These are phyloP conservation scores for Colletotrichum lentis DNA, from an alignment of 2,329 filamentous ascomycete genomes.

Conservation along the genomic window DNA sequence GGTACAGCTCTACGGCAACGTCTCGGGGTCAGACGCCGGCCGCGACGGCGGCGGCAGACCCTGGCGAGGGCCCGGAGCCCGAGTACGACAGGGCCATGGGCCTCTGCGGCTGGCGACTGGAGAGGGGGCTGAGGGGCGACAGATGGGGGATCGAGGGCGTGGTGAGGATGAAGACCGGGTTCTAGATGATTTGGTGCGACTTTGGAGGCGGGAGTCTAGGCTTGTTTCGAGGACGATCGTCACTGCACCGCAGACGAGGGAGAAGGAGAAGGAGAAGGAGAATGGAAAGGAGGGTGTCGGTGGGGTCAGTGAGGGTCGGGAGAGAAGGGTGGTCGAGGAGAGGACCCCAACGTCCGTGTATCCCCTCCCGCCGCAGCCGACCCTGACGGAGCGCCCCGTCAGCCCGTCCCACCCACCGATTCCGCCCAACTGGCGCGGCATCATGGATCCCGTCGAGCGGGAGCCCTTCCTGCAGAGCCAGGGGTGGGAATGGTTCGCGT, in stretches of 20 bases:
- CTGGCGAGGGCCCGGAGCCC: constrained; percentile 50
- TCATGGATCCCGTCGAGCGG: constrained; percentile 35
- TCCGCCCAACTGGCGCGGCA: constrained; percentile 50
- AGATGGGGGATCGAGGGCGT: constrained; percentile 59
- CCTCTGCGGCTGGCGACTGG: constrained; percentile 56
- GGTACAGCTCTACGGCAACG: constrained; percentile 58
- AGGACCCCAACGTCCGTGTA: constrained; percentile 44
- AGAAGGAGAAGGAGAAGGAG: neutral
- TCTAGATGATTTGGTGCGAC: constrained; percentile 62
- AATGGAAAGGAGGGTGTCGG: neutral
- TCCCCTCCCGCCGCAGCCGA: constrained; percentile 49
- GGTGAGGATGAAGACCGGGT: constrained; percentile 61
- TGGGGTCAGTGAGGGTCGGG: constrained; percentile 23
- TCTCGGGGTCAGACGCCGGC: constrained; percentile 46
- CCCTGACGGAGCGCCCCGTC: constrained; percentile 47
- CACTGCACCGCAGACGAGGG: constrained; percentile 52
- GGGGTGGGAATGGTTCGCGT: constrained; percentile 56
- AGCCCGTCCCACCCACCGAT: constrained; percentile 47
- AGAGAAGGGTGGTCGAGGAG: constrained; percentile 18
- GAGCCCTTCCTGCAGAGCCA: constrained; percentile 54
- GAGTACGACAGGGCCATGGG: constrained; percentile 59
- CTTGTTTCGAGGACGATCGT: constrained; percentile 56
- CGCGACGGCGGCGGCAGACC: constrained; percentile 19
- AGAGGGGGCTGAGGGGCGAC: constrained; percentile 51
- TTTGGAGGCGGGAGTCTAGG: constrained; percentile 55